Conservation (phyloP, 2,329 filamentous ascomycete genomes). For the Byssochlamys sp. region DNA sequence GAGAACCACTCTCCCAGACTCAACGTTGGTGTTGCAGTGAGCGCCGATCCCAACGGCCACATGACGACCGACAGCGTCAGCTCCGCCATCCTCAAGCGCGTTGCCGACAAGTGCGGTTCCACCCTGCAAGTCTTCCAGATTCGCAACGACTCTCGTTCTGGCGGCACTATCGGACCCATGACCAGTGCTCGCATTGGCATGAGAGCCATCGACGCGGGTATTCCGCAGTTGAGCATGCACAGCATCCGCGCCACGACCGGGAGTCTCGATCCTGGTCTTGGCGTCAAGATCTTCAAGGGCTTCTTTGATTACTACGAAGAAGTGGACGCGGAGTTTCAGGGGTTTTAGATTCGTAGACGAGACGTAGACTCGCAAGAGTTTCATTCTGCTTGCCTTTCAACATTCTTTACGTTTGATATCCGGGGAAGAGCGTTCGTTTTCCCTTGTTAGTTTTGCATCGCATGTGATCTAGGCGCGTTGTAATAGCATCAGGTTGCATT, state of each 20-base stretch:
- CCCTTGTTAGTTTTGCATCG: background rate
- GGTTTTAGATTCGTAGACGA: slow-evolving; percentile 17
- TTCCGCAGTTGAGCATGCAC: slow-evolving; percentile 91
- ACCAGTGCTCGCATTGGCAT: slow-evolving; percentile 72
- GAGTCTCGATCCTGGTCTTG: slow-evolving; percentile 72
- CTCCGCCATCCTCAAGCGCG: slow-evolving; percentile 65
- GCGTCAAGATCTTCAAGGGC: slow-evolving; percentile 77
- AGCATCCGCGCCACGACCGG: slow-evolving; percentile 82
- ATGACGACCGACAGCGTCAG: slow-evolving; percentile 91
- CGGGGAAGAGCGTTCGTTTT: background rate
- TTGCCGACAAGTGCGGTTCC: slow-evolving; percentile 63
- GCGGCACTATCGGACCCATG: slow-evolving; percentile 92
- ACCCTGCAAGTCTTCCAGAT: slow-evolving; percentile 87
- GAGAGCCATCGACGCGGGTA: slow-evolving; percentile 73
- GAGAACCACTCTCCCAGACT: slow-evolving; percentile 76
- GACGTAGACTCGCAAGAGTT: background rate
- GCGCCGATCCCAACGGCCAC: slow-evolving; percentile 78
- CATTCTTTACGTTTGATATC: background rate
- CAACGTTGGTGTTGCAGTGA: slow-evolving; percentile 75
- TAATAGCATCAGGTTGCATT: background rate
- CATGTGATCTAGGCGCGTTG: background rate
- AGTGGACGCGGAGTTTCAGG: slow-evolving; percentile 67
- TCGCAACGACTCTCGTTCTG: slow-evolving; percentile 77
- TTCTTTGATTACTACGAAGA: slow-evolving; percentile 80
- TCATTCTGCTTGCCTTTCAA: background rate